Evolutionary conservation across 495 filamentous ascomycete genomes (phyloP).

Genomic region (Parathielavia appendiculata): DNA sequence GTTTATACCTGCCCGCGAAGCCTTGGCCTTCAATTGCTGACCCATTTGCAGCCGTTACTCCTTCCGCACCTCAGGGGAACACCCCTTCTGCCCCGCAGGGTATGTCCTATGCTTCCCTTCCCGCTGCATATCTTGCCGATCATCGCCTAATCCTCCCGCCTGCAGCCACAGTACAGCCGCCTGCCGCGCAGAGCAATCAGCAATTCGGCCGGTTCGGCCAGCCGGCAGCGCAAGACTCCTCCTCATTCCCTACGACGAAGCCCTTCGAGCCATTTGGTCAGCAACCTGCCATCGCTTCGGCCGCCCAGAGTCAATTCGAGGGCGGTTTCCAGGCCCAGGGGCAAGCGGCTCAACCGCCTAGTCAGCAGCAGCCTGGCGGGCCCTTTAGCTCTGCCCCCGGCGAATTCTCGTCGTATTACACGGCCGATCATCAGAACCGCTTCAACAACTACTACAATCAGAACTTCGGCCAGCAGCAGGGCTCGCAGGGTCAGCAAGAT

Average conservation of each 20-base stretch:
- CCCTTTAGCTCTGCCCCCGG: conserved; percentile 67
- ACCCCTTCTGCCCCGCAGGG: conserved; percentile 25
- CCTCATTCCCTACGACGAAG: conserved; percentile 63
- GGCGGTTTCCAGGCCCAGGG: conserved; percentile 50
- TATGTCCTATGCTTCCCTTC: conserved; percentile 20
- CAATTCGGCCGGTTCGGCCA: conserved; percentile 71
- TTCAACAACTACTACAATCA: conserved; percentile 72
- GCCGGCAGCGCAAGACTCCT: conserved; percentile 50
- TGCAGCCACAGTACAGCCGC: conserved; percentile 37
- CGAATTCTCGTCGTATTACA: conserved; percentile 84
- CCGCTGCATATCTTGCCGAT: not conserved
- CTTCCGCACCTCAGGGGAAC: conserved; percentile 28
- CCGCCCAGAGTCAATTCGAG: conserved; percentile 40
- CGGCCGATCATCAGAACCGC: conserved; percentile 70
- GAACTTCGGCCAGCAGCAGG: conserved; percentile 65
- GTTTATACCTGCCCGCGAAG: conserved; percentile 6
- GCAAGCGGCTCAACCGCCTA: conserved; percentile 52
- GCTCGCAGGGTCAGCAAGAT: conserved; percentile 63
- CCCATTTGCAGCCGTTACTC: conserved; percentile 27
- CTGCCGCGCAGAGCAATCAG: conserved; percentile 46
- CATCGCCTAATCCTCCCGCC: conserved; percentile 29
- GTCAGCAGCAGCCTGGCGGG: conserved; percentile 50
- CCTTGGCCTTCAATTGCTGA: conserved; percentile 26
- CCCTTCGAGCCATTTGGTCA: conserved; percentile 83
- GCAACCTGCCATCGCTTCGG: conserved; percentile 48